Base-by-base conservation (phyloP, 768 basidiomycete genomes). In the Hemileccinum impolitum region DNA sequence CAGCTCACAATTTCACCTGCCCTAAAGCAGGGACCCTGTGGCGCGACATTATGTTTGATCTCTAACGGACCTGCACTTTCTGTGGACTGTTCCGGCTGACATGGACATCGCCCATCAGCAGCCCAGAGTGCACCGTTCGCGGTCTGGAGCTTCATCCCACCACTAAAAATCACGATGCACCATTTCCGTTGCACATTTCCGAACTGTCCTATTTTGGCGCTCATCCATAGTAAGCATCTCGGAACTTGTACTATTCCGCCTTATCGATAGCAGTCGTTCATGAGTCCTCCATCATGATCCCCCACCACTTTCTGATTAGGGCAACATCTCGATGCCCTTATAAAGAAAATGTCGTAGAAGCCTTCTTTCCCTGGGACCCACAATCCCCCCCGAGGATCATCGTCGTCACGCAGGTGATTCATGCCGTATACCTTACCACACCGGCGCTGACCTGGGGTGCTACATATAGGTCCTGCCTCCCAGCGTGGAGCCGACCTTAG, bases 401-500 rank as follows among this genome's bases (percentile, higher is more conserved):
- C 59, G 40, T 55, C 59, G 47, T 55, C 60, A 53, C 56, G 42
- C 60, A 69, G 68, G 66, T 68, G 43, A 53, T 55, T 28, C 44
- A 61, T 65, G 63, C 54, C 58, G 49, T 56, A 62, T 49, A 25
- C 44, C 32, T 47, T 42, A 40, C 49, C 39, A 51, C 36, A 35
- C 44, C 25, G 11, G 28, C 28, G 26, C 45, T 60, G 40, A 60
- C 51, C 45, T 39, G 45, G 32, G 49, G 26, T 47, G 15, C 50
- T 42, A 39, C 32, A 30, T 46, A 35, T 48, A 69, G 66, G 62
- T 57, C 62, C 56, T 66, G 28, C 72, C 73, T 74, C 53, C 65
- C 71, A 71, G 65, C 69, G 65, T 62, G 58, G 63, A 71, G 71
- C 72, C 74, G 70, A 70, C 71, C 73, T 71, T 67, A 71, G 71